Evolutionary conservation across 2,329 filamentous ascomycete genomes (phyloP).

Genomic region (Lachnellula arida): DNA sequence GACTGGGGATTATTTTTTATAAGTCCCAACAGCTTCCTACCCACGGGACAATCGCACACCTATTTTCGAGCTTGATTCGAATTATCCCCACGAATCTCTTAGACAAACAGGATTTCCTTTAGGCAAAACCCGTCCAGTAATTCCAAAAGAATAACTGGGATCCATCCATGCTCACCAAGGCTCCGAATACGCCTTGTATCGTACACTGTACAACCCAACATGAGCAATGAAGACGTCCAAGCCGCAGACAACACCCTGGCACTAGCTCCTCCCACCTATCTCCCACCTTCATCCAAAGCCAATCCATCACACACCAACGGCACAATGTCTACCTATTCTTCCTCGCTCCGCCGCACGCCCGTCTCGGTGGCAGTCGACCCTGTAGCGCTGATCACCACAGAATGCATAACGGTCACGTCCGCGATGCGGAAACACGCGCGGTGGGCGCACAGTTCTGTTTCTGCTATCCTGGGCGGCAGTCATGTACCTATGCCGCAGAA

Average conservation of each 20-base stretch:
- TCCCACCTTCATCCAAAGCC: not conserved
- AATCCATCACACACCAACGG: conserved; percentile 13
- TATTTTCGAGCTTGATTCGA: too few species aligned
- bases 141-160: not conserved
- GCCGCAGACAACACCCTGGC: conserved; percentile 13
- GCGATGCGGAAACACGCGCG: conserved; percentile 97
- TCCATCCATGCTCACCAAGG: conserved; percentile 10
- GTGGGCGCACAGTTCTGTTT: conserved; percentile 93
- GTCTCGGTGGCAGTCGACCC: conserved; percentile 84
- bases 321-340: conserved; percentile 10
- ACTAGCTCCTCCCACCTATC: not conserved
- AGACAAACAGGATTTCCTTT: too few species aligned
- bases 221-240: conserved; percentile 27
- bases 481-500: conserved; percentile 43
- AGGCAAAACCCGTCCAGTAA: not conserved
- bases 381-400: conserved; percentile 89
- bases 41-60: too few species aligned
- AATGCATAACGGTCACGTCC: conserved; percentile 98
- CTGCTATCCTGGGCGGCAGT: conserved; percentile 82
- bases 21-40: too few species aligned
- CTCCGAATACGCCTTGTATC: not conserved
- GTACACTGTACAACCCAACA: conserved; percentile 10
- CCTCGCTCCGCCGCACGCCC: conserved; percentile 26
- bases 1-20: not conserved
- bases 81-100: too few species aligned